Conservation (phyloP, 352 stramenopile genomes). For the Plasmopara halstedii region DNA sequence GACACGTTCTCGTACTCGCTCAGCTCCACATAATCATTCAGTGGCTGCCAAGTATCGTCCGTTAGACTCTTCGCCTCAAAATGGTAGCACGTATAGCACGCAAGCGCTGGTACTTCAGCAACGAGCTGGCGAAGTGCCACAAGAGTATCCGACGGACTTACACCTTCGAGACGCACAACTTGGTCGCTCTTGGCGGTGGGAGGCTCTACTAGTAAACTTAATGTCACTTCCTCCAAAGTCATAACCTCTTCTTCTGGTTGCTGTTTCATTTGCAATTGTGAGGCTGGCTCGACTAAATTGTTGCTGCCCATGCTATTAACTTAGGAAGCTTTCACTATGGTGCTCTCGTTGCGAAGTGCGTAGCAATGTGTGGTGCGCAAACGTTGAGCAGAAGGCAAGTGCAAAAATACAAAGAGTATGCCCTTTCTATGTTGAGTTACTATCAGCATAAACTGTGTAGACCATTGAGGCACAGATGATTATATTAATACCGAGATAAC, state of each 20-base stretch:
- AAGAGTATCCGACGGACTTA: slow-evolving; percentile 72
- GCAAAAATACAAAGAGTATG: too few species aligned
- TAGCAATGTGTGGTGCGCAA: slow-evolving; percentile 27
- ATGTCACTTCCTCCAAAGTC: slow-evolving; percentile 33
- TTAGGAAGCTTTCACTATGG: neutral
- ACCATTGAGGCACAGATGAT: too few species aligned
- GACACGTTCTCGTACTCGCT: slow-evolving; percentile 66
- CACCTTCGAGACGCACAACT: slow-evolving; percentile 53
- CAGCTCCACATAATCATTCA: slow-evolving; percentile 86
- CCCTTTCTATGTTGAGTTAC: too few species aligned
- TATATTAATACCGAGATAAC: too few species aligned
- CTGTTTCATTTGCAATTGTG: slow-evolving; percentile 12
- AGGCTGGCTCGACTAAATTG: slow-evolving; percentile 17
- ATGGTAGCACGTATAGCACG: slow-evolving; percentile 83
- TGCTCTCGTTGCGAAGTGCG: slow-evolving; percentile 14
- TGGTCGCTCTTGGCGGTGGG: slow-evolving; percentile 18
- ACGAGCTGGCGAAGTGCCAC: slow-evolving; percentile 77
- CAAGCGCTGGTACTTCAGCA: slow-evolving; percentile 73
- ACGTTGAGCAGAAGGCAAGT: slow-evolving; percentile 5
- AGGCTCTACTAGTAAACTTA: slow-evolving; percentile 51
- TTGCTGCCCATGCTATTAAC: slow-evolving; percentile 26
- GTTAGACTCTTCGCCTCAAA: slow-evolving; percentile 40
- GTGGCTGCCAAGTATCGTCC: slow-evolving; percentile 28
- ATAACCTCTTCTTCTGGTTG: slow-evolving; percentile 12
- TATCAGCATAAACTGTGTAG: too few species aligned